Evolutionary conservation across 2,329 filamentous ascomycete species (phyloP), one percentile per base, ranked within the genome.

Genomic region (Phialophora expanda): DNA sequence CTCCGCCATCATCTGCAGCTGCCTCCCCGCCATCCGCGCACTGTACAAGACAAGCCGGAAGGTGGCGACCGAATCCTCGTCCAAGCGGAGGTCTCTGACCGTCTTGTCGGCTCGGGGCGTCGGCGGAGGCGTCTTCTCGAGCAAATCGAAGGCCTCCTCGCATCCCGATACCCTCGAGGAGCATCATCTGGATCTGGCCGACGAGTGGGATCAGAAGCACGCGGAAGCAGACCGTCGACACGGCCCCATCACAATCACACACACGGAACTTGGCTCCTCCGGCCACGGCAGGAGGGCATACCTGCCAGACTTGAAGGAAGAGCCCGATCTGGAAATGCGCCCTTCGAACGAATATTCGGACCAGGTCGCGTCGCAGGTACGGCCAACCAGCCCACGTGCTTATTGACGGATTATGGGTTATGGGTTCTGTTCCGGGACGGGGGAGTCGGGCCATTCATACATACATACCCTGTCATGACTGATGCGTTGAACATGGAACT

Each of bases 11-110:
- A 17, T 26, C 20, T 51, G 48, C 48, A 51, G 48, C 24, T 51
- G 48, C 20, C 48, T 51, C 8, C 48, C 48, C 24, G 48, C 48
- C 48, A 51, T 51, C 14, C 48, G 48, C 48, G 48, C 48, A 12
- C 48, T 51, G 12, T 51, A 51, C 48, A 51, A 51, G 48, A 51
- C 48, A 2, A 17, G 48, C 20, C 48, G 48, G 9, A 51, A 51
- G 24, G 24, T 9, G 12, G 20, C 9, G 22, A 51, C 48, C 12
- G 22, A 26, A 2, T 12, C 20, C 22, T 51, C 48, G 9, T 51
- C 48, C 8, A 51, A 51, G 7, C 14, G 48, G 22, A 22, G 24
- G 48, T 51, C 48, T 22, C 48, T 51, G 22, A 51, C 48, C 48
- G 14, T 26, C 24, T 28, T 51, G 48, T 51, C 48, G 8, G 20